These are phyloP conservation scores for Ampelocalamus luodianensis DNA, from an alignment of 176 grass and related monocot species.

Conservation along the genomic window DNA sequence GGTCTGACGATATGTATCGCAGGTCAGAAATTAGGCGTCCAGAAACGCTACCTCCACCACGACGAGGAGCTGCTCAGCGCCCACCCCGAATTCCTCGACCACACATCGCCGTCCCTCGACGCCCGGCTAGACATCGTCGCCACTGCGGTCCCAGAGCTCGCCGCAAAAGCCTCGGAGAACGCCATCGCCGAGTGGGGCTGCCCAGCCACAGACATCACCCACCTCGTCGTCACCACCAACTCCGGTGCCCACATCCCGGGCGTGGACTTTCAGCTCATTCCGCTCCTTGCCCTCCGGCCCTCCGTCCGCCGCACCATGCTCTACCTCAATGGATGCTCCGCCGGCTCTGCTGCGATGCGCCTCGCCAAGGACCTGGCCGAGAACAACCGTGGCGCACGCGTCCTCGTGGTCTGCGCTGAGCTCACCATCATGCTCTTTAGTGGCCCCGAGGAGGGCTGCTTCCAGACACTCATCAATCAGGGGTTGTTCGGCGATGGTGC, in stretches of 20 bases:
- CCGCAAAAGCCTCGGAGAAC: constrained; percentile 28
- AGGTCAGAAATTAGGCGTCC: constrained; percentile 40
- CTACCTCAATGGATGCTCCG: constrained; percentile 46
- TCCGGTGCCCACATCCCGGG: constrained; percentile 55
- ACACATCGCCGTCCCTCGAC: constrained; percentile 46
- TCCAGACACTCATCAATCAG: constrained; percentile 47
- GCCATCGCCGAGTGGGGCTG: constrained; percentile 70
- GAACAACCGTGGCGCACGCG: constrained; percentile 55
- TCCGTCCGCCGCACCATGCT: constrained; percentile 41
- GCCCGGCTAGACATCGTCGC: constrained; percentile 42
- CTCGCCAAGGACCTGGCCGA: constrained; percentile 69
- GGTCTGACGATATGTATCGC: neutral
- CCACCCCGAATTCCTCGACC: constrained; percentile 32
- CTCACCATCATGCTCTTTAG: constrained; percentile 45
- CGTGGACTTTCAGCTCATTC: constrained; percentile 36
- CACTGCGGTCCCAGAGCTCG: constrained; percentile 56
- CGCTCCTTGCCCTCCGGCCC: constrained; percentile 49
- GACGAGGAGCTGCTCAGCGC: constrained; percentile 29
- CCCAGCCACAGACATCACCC: constrained; percentile 53
- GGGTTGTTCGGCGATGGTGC: constrained; percentile 54
- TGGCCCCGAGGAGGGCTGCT: constrained; percentile 17
- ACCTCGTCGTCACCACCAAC: constrained; percentile 58
- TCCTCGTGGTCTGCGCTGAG: constrained; percentile 60
- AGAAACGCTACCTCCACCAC: constrained; percentile 50
- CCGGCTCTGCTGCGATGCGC: constrained; percentile 44